Conservation (phyloP, 2,329 filamentous ascomycete species). For the Ophiostoma novo-ulmi region DNA sequence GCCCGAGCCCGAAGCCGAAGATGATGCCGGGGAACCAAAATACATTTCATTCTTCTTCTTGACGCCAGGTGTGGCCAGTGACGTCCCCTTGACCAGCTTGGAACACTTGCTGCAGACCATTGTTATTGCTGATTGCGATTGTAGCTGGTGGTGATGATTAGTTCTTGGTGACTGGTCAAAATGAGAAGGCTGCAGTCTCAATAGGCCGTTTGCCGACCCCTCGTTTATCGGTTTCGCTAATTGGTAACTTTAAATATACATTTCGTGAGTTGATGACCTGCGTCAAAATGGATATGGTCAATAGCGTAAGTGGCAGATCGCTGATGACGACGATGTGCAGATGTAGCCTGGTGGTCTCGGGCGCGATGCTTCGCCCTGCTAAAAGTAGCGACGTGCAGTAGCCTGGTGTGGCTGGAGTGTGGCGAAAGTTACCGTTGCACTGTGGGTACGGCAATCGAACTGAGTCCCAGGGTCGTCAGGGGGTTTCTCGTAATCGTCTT, state of each 20-base stretch:
- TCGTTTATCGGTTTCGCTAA: background rate
- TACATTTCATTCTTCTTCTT: constrained; percentile 65
- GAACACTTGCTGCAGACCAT: constrained; percentile 60
- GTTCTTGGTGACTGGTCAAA: background rate
- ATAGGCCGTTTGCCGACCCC: background rate
- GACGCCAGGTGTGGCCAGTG: constrained; percentile 58
- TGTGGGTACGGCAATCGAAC: background rate
- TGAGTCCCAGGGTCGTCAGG: constrained; percentile 18
- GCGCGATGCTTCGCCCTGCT: background rate
- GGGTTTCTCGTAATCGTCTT: constrained; percentile 16
- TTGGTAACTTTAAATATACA: background rate
- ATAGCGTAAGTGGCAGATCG: background rate
- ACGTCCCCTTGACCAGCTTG: constrained; percentile 55
- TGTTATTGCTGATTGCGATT: background rate
- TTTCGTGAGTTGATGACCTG: background rate
- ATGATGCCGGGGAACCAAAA: constrained; percentile 46
- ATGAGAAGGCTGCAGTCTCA: background rate
- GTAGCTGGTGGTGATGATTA: background rate
- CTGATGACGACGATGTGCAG: constrained; percentile 4
- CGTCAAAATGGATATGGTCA: background rate
- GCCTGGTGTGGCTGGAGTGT: constrained; percentile 19
- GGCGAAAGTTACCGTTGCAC: constrained; percentile 10
- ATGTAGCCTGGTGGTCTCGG: background rate
- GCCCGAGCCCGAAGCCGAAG: constrained; percentile 35
- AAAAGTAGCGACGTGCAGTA: background rate